Conservation (phyloP, 164 flowering plant genomes). For the Stephania yunnanensis region DNA sequence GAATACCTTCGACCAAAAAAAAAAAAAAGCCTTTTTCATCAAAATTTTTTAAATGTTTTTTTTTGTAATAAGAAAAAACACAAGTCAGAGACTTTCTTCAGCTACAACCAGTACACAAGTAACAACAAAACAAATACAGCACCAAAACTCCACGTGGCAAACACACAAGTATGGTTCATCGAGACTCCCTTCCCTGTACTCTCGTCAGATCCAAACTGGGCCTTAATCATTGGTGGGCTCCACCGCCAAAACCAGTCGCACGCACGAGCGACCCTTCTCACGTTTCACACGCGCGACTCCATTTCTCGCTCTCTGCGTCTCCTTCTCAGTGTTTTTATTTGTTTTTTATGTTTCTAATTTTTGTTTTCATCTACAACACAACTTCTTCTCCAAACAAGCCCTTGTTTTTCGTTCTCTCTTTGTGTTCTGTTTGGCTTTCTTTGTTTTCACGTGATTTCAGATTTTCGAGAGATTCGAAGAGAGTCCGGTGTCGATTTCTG, state of each 20-base stretch:
- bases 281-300: not conserved
- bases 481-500: not conserved
- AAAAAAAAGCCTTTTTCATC: too few species aligned
- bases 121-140: too few species aligned
- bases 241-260: not conserved
- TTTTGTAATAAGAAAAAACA: too few species aligned
- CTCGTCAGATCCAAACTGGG: not conserved
- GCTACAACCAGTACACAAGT: too few species aligned
- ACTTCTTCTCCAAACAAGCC: not conserved
- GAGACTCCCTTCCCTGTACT: not conserved
- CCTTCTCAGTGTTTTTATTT: too few species aligned
- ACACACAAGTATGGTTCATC: not conserved
- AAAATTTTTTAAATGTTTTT: too few species aligned
- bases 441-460: not conserved
- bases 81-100: too few species aligned
- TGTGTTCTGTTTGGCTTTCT: not conserved
- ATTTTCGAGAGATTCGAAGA: not conserved
- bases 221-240: not conserved
- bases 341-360: not conserved
- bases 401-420: not conserved
- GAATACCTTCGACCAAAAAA: too few species aligned
- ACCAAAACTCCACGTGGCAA: not conserved
- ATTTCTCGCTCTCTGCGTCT: not conserved
- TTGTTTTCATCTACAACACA: not conserved
- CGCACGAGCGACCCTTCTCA: not conserved